phyloP scores from a whole-genome alignment of 2,329 filamentous ascomycete genomes.

The Aureobasidium sp. region DNA sequence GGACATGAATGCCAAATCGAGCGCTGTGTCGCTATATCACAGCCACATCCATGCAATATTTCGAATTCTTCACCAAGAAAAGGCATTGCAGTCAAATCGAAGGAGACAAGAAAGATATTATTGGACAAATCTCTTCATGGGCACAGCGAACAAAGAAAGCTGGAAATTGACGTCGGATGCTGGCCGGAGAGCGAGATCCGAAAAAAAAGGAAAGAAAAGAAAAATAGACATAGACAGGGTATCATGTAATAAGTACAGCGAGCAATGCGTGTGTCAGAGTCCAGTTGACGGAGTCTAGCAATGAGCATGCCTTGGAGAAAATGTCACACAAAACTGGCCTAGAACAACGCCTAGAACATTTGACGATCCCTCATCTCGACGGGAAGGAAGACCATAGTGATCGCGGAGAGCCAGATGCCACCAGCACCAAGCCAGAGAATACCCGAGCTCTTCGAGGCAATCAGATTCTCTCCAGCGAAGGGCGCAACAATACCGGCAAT shows the following conservation, averaged over 20 bases:
- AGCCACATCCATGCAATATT: too few relatives aligned
- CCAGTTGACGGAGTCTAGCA: not conserved
- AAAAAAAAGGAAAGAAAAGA: not conserved
- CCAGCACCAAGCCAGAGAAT: conserved; percentile 15
- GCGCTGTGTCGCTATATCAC: too few relatives aligned
- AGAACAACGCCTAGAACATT: conserved; percentile 8
- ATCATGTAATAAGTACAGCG: not conserved
- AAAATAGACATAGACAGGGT: not conserved
- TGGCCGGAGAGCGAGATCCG: not conserved
- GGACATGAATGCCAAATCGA: too few relatives aligned
- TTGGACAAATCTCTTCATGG: too few relatives aligned
- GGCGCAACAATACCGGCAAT: conserved; percentile 54
- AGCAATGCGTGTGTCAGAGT: not conserved
- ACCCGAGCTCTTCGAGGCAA: not conserved
- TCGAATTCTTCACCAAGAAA: too few relatives aligned
- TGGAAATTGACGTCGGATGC: not conserved
- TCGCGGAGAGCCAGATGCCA: conserved; percentile 12
- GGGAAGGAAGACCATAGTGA: conserved; percentile 14
- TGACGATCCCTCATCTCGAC: conserved; percentile 15
- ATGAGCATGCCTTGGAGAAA: not conserved
- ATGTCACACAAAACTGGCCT: not conserved
- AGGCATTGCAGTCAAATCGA: too few relatives aligned
- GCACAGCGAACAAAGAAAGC: not conserved
- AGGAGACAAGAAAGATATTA: too few relatives aligned
- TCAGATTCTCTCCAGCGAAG: conserved; percentile 37